Percentiles rank a stretch among this genome's conserved stretches.
These are phyloP conservation scores for Panellus pusillus DNA, from an alignment of 768 basidiomycete species.

Conservation along the genomic window DNA sequence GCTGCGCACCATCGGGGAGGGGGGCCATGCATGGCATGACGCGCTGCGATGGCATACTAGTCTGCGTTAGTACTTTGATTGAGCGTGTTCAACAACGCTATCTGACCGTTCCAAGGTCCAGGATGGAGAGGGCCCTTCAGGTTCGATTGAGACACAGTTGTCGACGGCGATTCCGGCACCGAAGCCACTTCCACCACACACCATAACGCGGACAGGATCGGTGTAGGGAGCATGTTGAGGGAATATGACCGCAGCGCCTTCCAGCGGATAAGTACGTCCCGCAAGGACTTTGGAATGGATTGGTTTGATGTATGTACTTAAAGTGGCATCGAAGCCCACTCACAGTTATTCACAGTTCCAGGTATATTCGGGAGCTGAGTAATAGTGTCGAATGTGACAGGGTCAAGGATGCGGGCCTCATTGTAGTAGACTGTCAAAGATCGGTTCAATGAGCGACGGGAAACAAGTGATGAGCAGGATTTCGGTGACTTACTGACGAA, in stretches of 20 bases:
- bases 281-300: constrained; percentile 44
- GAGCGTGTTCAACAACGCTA: constrained; percentile 19
- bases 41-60: constrained; percentile 38
- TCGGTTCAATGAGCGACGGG: not conserved
- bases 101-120: constrained; percentile 88
- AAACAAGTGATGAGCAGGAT: too few species aligned
- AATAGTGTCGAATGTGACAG: constrained; percentile 61
- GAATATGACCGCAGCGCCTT: constrained; percentile 68
- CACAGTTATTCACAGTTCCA: constrained; percentile 68
- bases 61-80: not conserved
- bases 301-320: not conserved
- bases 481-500: constrained; percentile 57
- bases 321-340: constrained; percentile 8
- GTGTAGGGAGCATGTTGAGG: constrained; percentile 76
- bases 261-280: constrained; percentile 77
- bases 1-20: constrained; percentile 51
- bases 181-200: constrained; percentile 75
- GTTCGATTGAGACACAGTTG: constrained; percentile 70
- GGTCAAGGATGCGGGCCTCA: constrained; percentile 77
- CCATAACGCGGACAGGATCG: constrained; percentile 60
- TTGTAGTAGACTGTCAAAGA: constrained; percentile 65
- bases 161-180: constrained; percentile 57
- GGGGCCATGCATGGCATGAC: constrained; percentile 46
- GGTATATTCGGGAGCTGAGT: constrained; percentile 69
- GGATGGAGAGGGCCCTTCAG: constrained; percentile 58